A percentile compares a stretch with the other conserved stretches of the same genome.
Conservation (phyloP, 1,284 basidiomycete genomes). For the Megacollybia platyphylla region DNA sequence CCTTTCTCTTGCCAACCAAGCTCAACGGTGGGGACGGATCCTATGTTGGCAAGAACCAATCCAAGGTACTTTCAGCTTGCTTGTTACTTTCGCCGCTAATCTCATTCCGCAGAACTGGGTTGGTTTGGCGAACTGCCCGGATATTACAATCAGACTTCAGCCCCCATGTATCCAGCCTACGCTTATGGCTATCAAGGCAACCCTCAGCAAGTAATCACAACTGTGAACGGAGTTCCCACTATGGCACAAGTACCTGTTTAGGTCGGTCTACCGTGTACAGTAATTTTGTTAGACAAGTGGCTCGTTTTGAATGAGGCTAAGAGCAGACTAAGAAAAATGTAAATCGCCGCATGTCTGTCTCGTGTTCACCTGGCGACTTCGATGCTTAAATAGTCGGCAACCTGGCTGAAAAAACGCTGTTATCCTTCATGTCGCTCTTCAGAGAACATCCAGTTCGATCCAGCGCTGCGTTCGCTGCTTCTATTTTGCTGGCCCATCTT, state of each 20-base stretch:
- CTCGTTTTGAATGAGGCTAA: no score
- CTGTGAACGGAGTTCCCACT: slow-evolving; percentile 44
- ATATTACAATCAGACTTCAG: slow-evolving; percentile 24
- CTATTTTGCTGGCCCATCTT: slow-evolving; percentile 22
- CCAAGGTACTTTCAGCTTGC: slow-evolving; percentile 18
- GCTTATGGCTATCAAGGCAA: slow-evolving; percentile 6
- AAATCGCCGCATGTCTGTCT: not conserved
- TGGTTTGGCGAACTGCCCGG: slow-evolving; percentile 39
- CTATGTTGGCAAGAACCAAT: slow-evolving; percentile 30
- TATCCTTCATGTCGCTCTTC: slow-evolving; percentile 21
- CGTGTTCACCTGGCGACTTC: not conserved
- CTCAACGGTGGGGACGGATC: slow-evolving; percentile 25
- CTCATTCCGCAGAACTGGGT: slow-evolving; percentile 22
- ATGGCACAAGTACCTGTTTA: slow-evolving; percentile 45
- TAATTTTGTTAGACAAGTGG: no score
- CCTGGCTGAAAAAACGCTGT: slow-evolving; percentile 3
- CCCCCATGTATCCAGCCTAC: slow-evolving; percentile 9
- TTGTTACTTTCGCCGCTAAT: slow-evolving; percentile 3
- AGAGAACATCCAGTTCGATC: slow-evolving; percentile 24
- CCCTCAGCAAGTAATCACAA: not conserved
- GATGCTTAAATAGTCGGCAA: not conserved
- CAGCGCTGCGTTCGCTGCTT: slow-evolving; percentile 18
- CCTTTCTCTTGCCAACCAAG: slow-evolving; percentile 21
- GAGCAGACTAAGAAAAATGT: not conserved
- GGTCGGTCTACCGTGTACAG: no score